A percentile compares a stretch with the other conserved stretches of the same genome.
Conservation (phyloP, 345 rosid genomes). For the Anastatica hierochuntica region DNA sequence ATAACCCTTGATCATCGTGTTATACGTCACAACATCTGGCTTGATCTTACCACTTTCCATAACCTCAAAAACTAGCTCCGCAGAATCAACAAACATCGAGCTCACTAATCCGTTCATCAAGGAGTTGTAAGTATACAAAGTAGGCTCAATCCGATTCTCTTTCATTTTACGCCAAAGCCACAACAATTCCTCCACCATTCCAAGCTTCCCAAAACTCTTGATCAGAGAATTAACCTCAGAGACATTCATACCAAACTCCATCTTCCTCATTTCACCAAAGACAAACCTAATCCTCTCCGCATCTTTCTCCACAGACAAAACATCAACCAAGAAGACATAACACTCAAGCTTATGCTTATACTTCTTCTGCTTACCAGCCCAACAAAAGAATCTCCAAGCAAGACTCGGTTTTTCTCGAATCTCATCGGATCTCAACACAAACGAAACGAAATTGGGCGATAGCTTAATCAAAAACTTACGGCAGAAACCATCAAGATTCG, state of each 20-base stretch:
- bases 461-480: slow-evolving; percentile 49
- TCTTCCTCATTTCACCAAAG: slow-evolving; percentile 33
- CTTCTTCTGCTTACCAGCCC: slow-evolving; percentile 72
- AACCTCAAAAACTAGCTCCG: slow-evolving; percentile 62
- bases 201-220: slow-evolving; percentile 68
- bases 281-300: slow-evolving; percentile 38
- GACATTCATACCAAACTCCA: slow-evolving; percentile 45
- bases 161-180: slow-evolving; percentile 92
- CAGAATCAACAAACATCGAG: slow-evolving; percentile 59
- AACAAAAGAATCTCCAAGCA: slow-evolving; percentile 52
- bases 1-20: slow-evolving; percentile 82
- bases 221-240: slow-evolving; percentile 52
- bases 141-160: slow-evolving; percentile 73
- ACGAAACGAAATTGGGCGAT: slow-evolving; percentile 60
- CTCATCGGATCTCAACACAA: slow-evolving; percentile 43
- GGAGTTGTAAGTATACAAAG: slow-evolving; percentile 63
- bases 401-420: slow-evolving; percentile 33
- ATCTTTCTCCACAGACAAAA: slow-evolving; percentile 39
- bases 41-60: slow-evolving; percentile 61
- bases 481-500: slow-evolving; percentile 47
- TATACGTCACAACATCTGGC: slow-evolving; percentile 66
- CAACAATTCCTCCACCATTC: slow-evolving; percentile 86
- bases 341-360: slow-evolving; percentile 63
- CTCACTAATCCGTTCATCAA: slow-evolving; percentile 67
- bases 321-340: slow-evolving; percentile 56